A percentile compares a stretch with the other conserved stretches of the same genome.
These are phyloP conservation scores for Periconia sp. DNA, from an alignment of 2,329 filamentous ascomycete genomes.

Conservation along the genomic window DNA sequence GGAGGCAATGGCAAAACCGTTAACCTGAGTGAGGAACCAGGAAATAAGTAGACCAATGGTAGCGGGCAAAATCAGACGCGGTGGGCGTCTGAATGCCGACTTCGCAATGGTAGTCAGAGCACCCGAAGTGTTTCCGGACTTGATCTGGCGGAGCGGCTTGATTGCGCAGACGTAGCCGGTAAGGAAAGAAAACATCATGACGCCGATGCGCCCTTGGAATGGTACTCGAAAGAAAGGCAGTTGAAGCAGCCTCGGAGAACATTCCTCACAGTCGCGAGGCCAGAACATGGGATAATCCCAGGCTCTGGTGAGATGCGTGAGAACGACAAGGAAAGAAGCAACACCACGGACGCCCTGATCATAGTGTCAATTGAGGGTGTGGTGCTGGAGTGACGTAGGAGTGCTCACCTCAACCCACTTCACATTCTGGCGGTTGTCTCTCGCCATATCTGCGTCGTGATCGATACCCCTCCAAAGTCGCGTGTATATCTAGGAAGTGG, in stretches of 20 bases:
- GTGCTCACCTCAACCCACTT: slow-evolving; percentile 49
- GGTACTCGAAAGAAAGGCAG: slow-evolving; percentile 61
- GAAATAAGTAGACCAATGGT: slow-evolving; percentile 59
- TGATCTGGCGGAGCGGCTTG: slow-evolving; percentile 60
- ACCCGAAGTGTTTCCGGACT: slow-evolving; percentile 51
- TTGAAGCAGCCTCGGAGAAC: slow-evolving; percentile 55
- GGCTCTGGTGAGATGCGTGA: slow-evolving; percentile 59
- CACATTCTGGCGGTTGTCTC: slow-evolving; percentile 44
- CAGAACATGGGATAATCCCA: slow-evolving; percentile 61
- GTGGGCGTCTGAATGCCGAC: slow-evolving; percentile 60
- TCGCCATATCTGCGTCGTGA: slow-evolving; percentile 28
- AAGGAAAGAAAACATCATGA: slow-evolving; percentile 63
- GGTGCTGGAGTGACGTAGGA: slow-evolving; percentile 4
- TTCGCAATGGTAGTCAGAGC: slow-evolving; percentile 58
- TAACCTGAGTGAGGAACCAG: slow-evolving; percentile 57
- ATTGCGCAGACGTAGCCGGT: slow-evolving; percentile 63
- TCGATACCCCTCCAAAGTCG: slow-evolving; percentile 13
- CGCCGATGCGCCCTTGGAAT: slow-evolving; percentile 61
- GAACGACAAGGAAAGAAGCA: slow-evolving; percentile 60
- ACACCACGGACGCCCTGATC: slow-evolving; percentile 58
- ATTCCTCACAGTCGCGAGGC: slow-evolving; percentile 51
- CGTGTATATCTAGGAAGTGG: slow-evolving; percentile 25
- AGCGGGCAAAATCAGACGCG: slow-evolving; percentile 59
- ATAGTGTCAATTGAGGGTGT: slow-evolving; percentile 4
- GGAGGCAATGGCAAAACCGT: slow-evolving; percentile 56